Evolutionary conservation across 768 basidiomycete species (phyloP).

Genomic region (Tylopilus felleus): DNA sequence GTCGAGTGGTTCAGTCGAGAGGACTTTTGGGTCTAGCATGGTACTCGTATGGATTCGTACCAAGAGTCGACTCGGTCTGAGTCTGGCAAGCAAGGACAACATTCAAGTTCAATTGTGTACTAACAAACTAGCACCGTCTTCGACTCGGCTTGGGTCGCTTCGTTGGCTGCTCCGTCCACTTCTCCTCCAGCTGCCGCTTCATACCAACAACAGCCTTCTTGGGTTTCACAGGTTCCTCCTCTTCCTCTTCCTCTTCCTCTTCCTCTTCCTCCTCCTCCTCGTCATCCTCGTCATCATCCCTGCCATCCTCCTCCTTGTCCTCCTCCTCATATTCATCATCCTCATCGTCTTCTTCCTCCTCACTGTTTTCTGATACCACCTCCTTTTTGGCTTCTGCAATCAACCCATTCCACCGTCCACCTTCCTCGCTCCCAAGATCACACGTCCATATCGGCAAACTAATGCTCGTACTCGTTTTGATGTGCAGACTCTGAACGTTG

Average conservation of each 20-base stretch:
- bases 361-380: background rate
- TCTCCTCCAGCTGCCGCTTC: conserved; percentile 12
- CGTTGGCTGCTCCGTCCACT: conserved; percentile 12
- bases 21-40: conserved; percentile 47
- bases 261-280: background rate
- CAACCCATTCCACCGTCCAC: conserved; percentile 31
- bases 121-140: background rate
- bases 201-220: background rate
- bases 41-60: background rate
- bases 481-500: conserved; percentile 82
- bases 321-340: background rate
- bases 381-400: conserved; percentile 13
- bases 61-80: background rate
- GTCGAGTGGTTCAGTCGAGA: conserved; percentile 50
- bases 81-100: conserved; percentile 3
- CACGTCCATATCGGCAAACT: conserved; percentile 92
- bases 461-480: conserved; percentile 84
- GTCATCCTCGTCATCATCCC: background rate
- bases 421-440: conserved; percentile 51
- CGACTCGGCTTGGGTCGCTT: conserved; percentile 11
- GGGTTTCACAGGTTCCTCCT: background rate
- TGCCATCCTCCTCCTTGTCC: background rate
- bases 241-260: background rate
- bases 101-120: background rate
- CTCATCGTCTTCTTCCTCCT: background rate